These are phyloP conservation scores for Tetrapyrgos nigripes DNA, from an alignment of 1,284 basidiomycete genomes.

Conservation along the genomic window DNA sequence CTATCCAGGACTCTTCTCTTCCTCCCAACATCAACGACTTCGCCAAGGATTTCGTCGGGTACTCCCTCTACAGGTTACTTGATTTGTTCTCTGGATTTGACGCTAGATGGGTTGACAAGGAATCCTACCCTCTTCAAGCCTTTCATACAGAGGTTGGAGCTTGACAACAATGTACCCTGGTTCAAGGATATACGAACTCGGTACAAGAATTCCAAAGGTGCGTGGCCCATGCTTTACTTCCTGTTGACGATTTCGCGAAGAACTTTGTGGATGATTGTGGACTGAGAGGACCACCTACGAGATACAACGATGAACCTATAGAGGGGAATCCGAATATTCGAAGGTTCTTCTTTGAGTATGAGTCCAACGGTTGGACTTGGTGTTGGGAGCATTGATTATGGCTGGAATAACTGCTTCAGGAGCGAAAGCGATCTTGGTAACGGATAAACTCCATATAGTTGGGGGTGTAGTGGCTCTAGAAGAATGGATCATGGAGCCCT, in stretches of 20 bases:
- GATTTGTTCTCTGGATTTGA: too few species aligned
- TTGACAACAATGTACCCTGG: conserved; percentile 24
- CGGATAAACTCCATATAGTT: conserved; percentile 31
- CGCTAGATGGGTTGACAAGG: conserved; percentile 22
- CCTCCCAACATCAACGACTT: conserved; percentile 36
- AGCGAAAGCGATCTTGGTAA: conserved; percentile 28
- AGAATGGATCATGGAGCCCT: conserved; percentile 36
- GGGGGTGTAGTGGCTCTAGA: conserved; percentile 31
- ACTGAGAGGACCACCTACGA: conserved; percentile 27
- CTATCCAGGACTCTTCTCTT: conserved; percentile 33
- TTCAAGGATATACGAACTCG: conserved; percentile 36
- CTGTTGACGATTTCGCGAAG: conserved; percentile 6
- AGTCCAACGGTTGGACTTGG: conserved; percentile 23
- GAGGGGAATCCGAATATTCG: conserved; percentile 23
- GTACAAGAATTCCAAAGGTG: conserved; percentile 30
- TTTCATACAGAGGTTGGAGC: too few species aligned
- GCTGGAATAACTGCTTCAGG: conserved; percentile 38
- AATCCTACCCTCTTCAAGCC: conserved; percentile 21
- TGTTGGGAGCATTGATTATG: conserved; percentile 25
- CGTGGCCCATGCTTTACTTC: conserved; percentile 26
- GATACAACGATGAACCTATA: conserved; percentile 25
- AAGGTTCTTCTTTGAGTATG: conserved; percentile 31
- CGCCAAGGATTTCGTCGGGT: conserved; percentile 35
- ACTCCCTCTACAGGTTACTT: conserved; percentile 28
- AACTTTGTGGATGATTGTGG: conserved; percentile 38